Percentiles rank a stretch among this genome's conserved stretches.
Conservation (phyloP, 148 eudicot genomes). For the Spergularia bocconei region DNA sequence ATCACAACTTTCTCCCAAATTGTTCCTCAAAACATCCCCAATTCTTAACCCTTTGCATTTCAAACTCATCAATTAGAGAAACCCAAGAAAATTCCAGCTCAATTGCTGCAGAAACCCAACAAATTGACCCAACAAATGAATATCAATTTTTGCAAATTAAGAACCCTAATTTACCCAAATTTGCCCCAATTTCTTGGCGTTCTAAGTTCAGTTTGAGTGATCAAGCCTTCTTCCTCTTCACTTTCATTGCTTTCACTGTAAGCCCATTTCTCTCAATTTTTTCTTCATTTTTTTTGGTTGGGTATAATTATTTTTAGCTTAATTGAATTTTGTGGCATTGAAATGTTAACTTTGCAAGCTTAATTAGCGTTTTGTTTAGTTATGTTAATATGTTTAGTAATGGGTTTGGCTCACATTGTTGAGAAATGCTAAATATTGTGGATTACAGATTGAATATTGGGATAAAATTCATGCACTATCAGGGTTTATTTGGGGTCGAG, state of each 20-base stretch:
- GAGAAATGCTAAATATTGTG: neutral
- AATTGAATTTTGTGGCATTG: neutral
- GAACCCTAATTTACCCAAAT: slow-evolving; percentile 40
- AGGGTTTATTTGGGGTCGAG: neutral
- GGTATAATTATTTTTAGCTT: neutral
- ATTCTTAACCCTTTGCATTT: slow-evolving; percentile 15
- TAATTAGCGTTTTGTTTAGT: neutral
- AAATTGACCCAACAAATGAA: slow-evolving; percentile 11
- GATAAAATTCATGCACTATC: neutral
- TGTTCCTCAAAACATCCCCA: slow-evolving; percentile 13
- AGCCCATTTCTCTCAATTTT: neutral
- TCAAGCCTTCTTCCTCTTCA: slow-evolving; percentile 58
- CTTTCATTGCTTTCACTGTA: slow-evolving; percentile 79
- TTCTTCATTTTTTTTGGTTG: neutral
- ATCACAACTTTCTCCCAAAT: slow-evolving; percentile 6
- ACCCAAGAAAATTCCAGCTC: slow-evolving; percentile 2
- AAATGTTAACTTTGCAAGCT: neutral
- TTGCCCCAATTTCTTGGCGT: slow-evolving; percentile 24
- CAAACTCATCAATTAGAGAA: slow-evolving; percentile 11
- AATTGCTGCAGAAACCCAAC: slow-evolving; percentile 1
- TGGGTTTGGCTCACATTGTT: neutral
- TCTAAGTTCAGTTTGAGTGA: slow-evolving; percentile 53
- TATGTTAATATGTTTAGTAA: neutral
- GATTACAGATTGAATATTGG: neutral
- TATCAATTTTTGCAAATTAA: slow-evolving; percentile 35